Base-by-base conservation (phyloP, 2,329 filamentous ascomycete genomes). In the Blumeria graminis region DNA sequence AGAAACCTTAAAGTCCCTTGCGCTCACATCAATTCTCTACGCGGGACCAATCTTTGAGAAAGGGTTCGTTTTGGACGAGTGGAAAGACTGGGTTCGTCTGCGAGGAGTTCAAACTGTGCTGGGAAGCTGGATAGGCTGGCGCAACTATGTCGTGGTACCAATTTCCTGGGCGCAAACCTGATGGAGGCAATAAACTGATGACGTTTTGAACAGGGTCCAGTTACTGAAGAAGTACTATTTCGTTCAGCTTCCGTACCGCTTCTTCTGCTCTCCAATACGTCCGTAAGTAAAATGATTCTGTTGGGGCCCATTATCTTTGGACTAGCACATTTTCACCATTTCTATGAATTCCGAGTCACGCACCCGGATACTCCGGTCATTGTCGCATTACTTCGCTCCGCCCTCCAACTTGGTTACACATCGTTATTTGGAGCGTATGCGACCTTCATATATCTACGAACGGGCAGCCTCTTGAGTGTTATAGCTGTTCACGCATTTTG, bases 151-250 rank as follows among this genome's bases (percentile, higher is more conserved):
- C 59, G 86, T 86, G 43, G 88, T 92, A 72, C 83, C 73, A 28
- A 28, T 28, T 28, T 28, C 22, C 22, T 28, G 22, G 22, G 22
- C 22, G 22, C 22, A 28, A 28, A 28, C 22, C 22, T 28, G 22
- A 28, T 28, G 22, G 22, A 28, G 4, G 22, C 22, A 28, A 28
- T 1, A 28, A 28, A 28, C 22, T 28, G 4, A 28, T 28, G 22
- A 28, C 22, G 22, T 28, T 28, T 28, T 1, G 22, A 28, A 28
- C n/a, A 64, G 82, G 88, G 87, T 38, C 89, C 92, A 0, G 71
- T 92, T 56, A 94, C 88, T 10, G 92, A 98, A 71, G 92, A 98
- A 69, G 72, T 94, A 58, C 83, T 95, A 63, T 98, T 95, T 74
- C 85, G 92, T 65, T 87, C 86, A 3, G 80, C 88, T 61, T 81